Evolutionary conservation across 1,139 yeast species (phyloP).

Genomic region (Kodamaea suecica): DNA sequence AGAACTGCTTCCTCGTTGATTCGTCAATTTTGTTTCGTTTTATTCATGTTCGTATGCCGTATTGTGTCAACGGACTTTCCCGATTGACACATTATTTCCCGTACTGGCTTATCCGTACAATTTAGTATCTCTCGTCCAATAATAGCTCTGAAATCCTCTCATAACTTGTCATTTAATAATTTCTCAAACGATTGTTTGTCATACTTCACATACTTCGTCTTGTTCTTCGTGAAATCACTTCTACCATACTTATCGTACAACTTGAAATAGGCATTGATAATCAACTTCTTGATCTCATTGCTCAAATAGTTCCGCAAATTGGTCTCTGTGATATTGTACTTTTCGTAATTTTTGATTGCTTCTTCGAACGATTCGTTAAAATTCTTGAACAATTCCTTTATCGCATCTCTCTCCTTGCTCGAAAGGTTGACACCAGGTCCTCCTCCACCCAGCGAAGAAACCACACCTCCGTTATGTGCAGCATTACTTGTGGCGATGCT

Average conservation of each 20-base stretch:
- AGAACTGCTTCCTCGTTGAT: too few species aligned
- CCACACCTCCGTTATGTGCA: slow-evolving; percentile 39
- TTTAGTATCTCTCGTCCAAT: too few species aligned
- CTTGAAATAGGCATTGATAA: slow-evolving; percentile 79
- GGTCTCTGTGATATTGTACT: slow-evolving; percentile 64
- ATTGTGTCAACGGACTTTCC: too few species aligned
- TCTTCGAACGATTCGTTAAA: slow-evolving; percentile 85
- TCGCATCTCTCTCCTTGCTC: slow-evolving; percentile 74
- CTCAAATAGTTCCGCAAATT: slow-evolving; percentile 58
- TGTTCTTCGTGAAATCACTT: slow-evolving; percentile 72
- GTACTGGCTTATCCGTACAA: too few species aligned
- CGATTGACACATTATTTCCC: too few species aligned
- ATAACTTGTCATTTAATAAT: slow-evolving; percentile 35
- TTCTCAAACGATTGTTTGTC: slow-evolving; percentile 61
- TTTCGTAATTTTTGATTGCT: slow-evolving; percentile 60
- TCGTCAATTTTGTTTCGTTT: too few species aligned
- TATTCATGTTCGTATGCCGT: too few species aligned
- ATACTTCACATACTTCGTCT: slow-evolving; percentile 70
- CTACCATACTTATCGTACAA: slow-evolving; percentile 72
- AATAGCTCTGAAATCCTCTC: neutral
- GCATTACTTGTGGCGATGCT: slow-evolving; percentile 44
- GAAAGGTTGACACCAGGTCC: slow-evolving; percentile 29
- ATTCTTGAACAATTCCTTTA: slow-evolving; percentile 79
- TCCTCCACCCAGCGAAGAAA: slow-evolving; percentile 18
- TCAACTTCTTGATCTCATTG: slow-evolving; percentile 64